These are phyloP conservation scores for Mycosarcoma mackinlayi DNA, from an alignment of 1,284 basidiomycete species.

Conservation along the genomic window DNA sequence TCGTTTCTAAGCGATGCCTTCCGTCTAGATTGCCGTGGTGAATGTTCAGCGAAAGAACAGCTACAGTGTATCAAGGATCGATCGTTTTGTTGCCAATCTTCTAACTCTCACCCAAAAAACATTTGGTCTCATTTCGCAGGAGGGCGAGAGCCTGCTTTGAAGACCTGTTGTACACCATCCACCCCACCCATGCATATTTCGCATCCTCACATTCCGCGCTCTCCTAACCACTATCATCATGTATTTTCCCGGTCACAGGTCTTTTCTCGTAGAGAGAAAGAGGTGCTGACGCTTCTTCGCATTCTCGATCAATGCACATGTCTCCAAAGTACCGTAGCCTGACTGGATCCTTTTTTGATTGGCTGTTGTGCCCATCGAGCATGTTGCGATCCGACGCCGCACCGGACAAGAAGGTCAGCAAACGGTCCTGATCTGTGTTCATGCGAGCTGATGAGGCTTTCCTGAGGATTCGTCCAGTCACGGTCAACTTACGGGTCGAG, in stretches of 20 bases:
- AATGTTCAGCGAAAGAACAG: neutral
- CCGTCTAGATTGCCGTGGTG: neutral
- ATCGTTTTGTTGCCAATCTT: no score
- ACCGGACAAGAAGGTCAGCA: no score
- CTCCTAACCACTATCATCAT: constrained; percentile 15
- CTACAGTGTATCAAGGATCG: neutral
- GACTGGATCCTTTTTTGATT: no score
- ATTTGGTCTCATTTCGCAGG: constrained; percentile 28
- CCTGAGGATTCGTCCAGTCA: neutral
- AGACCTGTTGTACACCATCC: constrained; percentile 42
- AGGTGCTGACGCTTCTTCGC: constrained; percentile 29
- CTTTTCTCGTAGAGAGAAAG: constrained; percentile 2
- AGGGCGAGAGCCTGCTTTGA: constrained; percentile 41
- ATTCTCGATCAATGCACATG: constrained; percentile 43
- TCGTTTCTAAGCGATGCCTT: constrained; percentile 79
- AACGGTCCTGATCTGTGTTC: no score
- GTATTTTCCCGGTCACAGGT: constrained; percentile 35
- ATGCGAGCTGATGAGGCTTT: no score
- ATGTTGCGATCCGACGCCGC: no score
- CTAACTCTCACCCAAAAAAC: constrained; percentile 9
- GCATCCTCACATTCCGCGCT: neutral
- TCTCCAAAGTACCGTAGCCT: constrained; percentile 13
- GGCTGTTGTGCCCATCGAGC: no score
- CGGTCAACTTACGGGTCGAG: no score
- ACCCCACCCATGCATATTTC: constrained; percentile 25